Evolutionary conservation across 2,329 filamentous ascomycete species (phyloP).

Genomic region (Phialophora expanda): DNA sequence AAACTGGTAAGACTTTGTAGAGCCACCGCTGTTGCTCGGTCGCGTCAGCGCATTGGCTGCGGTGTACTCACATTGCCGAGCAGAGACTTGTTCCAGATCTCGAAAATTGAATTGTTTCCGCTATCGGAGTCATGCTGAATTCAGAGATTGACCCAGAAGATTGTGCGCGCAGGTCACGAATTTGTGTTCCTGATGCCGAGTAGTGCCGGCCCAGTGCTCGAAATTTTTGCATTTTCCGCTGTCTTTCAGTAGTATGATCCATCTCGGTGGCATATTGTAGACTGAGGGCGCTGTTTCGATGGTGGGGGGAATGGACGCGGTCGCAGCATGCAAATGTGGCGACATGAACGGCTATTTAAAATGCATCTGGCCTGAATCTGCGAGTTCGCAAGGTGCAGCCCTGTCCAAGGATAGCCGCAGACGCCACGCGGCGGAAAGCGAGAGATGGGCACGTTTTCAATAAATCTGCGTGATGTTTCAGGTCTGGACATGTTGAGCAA

Average conservation of each 20-base stretch:
- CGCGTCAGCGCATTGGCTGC: no score
- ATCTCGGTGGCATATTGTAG: neutral
- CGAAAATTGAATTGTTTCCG: neutral
- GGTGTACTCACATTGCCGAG: neutral
- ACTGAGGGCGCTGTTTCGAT: neutral
- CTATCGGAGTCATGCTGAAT: neutral
- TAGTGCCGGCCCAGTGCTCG: neutral
- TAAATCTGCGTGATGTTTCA: neutral
- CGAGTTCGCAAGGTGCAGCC: neutral
- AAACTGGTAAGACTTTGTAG: neutral
- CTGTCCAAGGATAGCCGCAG: constrained; percentile 9
- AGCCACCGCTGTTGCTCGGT: neutral
- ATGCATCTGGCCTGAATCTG: neutral
- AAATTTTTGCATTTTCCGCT: neutral
- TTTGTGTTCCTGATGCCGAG: neutral
- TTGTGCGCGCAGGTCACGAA: neutral
- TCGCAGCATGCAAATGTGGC: neutral
- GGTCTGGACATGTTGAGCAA: neutral
- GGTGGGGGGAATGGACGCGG: neutral
- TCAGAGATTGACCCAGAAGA: neutral
- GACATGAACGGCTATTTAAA: neutral
- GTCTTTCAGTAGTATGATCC: neutral
- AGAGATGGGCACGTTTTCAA: neutral
- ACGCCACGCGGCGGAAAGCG: neutral
- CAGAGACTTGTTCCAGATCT: neutral